Evolutionary conservation across 805 yeast genomes (phyloP).

Genomic region (Candida dajiaensis): DNA sequence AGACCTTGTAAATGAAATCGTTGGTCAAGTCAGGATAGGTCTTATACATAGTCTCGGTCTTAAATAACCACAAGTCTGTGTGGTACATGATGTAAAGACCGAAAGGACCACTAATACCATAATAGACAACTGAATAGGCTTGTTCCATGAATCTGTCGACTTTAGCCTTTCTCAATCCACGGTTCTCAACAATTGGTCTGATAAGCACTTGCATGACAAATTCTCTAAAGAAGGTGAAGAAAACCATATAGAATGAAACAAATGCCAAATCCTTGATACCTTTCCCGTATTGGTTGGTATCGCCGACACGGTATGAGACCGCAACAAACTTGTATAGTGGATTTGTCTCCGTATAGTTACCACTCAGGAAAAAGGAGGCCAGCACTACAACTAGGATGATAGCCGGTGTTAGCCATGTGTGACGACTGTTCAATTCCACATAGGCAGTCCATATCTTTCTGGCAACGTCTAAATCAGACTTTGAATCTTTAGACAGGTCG

Average conservation of each 20-base stretch:
- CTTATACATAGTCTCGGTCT: constrained; percentile 74
- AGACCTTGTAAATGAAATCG: constrained; percentile 64
- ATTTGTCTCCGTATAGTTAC: constrained; percentile 53
- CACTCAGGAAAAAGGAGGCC: constrained; percentile 45
- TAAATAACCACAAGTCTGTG: constrained; percentile 84
- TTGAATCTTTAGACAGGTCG: constrained; percentile 26
- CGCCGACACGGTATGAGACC: constrained; percentile 58
- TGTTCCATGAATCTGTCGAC: constrained; percentile 88
- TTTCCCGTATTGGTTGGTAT: constrained; percentile 73
- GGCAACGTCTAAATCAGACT: constrained; percentile 47
- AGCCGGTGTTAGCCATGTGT: constrained; percentile 70
- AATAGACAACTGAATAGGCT: constrained; percentile 77
- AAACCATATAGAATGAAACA: constrained; percentile 72
- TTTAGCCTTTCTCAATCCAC: constrained; percentile 51
- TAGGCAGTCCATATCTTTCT: constrained; percentile 51
- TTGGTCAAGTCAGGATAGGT: constrained; percentile 80
- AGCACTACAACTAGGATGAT: constrained; percentile 38
- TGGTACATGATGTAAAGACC: constrained; percentile 86
- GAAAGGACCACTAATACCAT: constrained; percentile 72
- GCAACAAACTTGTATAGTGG: constrained; percentile 57
- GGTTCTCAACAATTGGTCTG: constrained; percentile 57
- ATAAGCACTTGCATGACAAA: constrained; percentile 80
- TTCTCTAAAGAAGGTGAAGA: constrained; percentile 88
- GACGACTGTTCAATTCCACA: constrained; percentile 49
- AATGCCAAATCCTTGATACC: constrained; percentile 80